Base-by-base conservation (phyloP, 2,329 filamentous ascomycete species). In the Aspergillus sp. region DNA sequence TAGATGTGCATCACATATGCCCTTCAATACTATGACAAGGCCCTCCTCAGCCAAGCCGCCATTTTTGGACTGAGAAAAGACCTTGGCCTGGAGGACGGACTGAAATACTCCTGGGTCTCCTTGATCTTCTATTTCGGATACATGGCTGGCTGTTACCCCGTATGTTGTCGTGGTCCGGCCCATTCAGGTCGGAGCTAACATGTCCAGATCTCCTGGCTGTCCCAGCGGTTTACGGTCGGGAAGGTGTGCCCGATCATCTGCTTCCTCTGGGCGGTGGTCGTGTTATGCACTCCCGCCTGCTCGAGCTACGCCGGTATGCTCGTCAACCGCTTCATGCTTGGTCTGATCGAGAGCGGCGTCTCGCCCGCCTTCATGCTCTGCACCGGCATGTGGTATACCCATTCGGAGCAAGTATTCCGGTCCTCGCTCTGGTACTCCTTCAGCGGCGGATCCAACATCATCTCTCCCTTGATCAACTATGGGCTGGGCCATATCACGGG, bases 1-100 rank as follows among this genome's bases (percentile, higher is more conserved):
- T 38, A 56, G 54, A 53, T 56, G 54, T 56, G 54, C 36, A 45
- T 50, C 44, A 56, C 54, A 2, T 56, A 56, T 21, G 54, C 47
- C 2, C 54, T 56, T 6, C 54, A 56, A 29, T 56, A 53, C 44
- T 56, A 56, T 41, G 54, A 56, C 47, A 56, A 56, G 21, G 54
- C 54, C 7, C 25, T 56, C 11, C 50, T 56, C 29, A 53, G 54
- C 25, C 54, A 56, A 16, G 54, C 50, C 1, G 54, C 54, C 1
- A 53, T 56, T 23, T 56, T 56, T 31, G 54, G 54, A 3, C 16
- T 56, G 20, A 38, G 54, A 14, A 23, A 48, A 2, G 54, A 56
- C 31, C 44, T 56, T 1, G 50, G 38, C 1, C n/a, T 56, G n/a
- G 13, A 48, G 2, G 50, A 53, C 14, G 54, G 54, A 0, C 44